Evolutionary conservation across 208 protist species (phyloP).

Genomic region (Crithidia thermophila): DNA sequence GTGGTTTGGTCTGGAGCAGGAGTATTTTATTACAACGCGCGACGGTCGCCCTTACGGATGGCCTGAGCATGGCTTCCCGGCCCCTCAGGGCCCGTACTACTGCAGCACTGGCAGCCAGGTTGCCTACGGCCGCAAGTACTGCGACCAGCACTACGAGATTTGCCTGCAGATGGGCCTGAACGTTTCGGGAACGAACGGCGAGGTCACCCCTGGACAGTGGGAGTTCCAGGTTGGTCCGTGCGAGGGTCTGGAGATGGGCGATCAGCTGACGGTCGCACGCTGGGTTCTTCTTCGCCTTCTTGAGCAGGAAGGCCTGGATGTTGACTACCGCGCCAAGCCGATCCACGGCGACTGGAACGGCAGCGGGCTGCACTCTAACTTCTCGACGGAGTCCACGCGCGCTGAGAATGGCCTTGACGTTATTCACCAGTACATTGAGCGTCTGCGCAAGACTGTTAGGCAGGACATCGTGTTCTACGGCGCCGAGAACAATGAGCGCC

Average conservation of each 20-base stretch:
- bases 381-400: conserved; percentile 94
- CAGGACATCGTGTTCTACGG: conserved; percentile 92
- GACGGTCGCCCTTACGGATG: conserved; percentile 80
- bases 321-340: conserved; percentile 93
- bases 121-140: conserved; percentile 90
- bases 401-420: conserved; percentile 69
- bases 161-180: conserved; percentile 88
- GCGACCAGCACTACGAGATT: conserved; percentile 78
- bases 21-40: conserved; percentile 68
- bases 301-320: conserved; percentile 73
- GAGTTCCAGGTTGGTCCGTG: conserved; percentile 97
- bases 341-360: conserved; percentile 98
- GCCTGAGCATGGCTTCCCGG: conserved; percentile 92
- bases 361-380: conserved; percentile 97
- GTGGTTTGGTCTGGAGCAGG: conserved; percentile 91
- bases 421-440: conserved; percentile 82
- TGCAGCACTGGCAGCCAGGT: conserved; percentile 83
- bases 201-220: conserved; percentile 98
- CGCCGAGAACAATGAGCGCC: conserved; percentile 79
- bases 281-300: conserved; percentile 92
- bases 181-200: conserved; percentile 94
- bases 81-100: conserved; percentile 98
- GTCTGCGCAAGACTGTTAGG: conserved; percentile 60
- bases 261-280: conserved; percentile 94
- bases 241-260: conserved; percentile 91